A percentile compares a stretch with the other conserved stretches of the same genome.
Conservation (phyloP, 2,329 filamentous ascomycete species). For the Alternaria incomplexa region DNA sequence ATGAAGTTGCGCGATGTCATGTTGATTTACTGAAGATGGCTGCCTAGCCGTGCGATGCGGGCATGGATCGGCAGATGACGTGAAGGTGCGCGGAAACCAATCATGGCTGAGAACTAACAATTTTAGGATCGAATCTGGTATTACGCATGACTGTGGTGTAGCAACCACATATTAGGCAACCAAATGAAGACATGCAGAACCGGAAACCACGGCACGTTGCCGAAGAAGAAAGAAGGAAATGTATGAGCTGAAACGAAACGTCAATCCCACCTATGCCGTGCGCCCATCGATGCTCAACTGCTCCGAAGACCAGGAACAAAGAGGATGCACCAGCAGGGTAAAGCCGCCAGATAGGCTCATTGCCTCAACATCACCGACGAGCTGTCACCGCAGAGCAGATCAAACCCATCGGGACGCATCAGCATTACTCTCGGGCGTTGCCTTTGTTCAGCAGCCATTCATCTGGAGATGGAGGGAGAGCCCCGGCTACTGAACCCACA, state of each 20-base stretch:
- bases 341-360: constrained; percentile 43
- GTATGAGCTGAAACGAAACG: constrained; percentile 46
- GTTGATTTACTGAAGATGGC: neutral
- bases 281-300: constrained; percentile 32
- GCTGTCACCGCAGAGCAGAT: constrained; percentile 21
- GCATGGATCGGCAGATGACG: constrained; percentile 17
- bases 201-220: neutral
- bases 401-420: constrained; percentile 3
- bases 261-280: constrained; percentile 33
- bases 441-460: constrained; percentile 46
- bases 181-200: neutral
- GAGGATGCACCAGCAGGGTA: constrained; percentile 34
- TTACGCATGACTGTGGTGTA: neutral
- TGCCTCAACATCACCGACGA: constrained; percentile 11
- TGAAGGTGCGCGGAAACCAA: neutral
- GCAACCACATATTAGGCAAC: neutral
- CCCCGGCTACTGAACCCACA: constrained; percentile 41
- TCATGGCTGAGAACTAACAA: neutral
- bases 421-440: constrained; percentile 40
- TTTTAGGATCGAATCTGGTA: neutral
- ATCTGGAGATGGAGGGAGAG: constrained; percentile 27
- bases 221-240: neutral
- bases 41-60: constrained; percentile 11
- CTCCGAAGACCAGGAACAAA: constrained; percentile 17
- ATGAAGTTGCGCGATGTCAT: neutral